phyloP scores from a whole-genome alignment of 352 stramenopile genomes.

The Blastocystis sp. region DNA sequence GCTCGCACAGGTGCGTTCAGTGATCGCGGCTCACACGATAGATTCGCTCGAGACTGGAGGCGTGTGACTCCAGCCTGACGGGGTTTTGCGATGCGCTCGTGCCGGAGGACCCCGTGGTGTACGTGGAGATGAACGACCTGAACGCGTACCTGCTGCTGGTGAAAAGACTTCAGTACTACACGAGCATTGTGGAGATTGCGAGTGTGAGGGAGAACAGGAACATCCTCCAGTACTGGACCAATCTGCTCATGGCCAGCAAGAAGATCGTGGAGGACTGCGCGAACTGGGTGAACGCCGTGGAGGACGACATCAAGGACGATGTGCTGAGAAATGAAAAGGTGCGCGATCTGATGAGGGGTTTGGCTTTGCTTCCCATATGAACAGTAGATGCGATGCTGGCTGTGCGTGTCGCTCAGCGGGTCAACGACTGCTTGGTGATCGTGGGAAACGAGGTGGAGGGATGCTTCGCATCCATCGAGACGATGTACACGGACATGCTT shows the following conservation, averaged over 20 bases:
- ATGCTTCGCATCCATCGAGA: constrained; percentile 13
- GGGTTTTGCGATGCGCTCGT: neutral
- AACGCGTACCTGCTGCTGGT: neutral
- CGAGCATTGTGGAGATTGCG: constrained; percentile 18
- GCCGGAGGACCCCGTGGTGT: constrained; percentile 62
- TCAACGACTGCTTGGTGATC: constrained; percentile 52
- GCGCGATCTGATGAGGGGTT: neutral
- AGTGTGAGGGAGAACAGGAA: constrained; percentile 31
- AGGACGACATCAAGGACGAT: constrained; percentile 7
- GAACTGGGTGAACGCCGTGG: constrained; percentile 43
- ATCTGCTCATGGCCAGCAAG: constrained; percentile 25
- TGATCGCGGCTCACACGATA: neutral
- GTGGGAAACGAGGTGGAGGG: constrained; percentile 45
- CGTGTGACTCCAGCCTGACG: neutral
- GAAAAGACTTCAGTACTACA: neutral
- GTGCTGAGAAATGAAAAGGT: constrained; percentile 7
- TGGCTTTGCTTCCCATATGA: neutral
- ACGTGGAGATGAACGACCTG: constrained; percentile 68
- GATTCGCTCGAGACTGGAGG: constrained; percentile 9
- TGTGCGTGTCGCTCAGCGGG: constrained; percentile 34
- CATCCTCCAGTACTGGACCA: constrained; percentile 48
- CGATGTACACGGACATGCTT: constrained; percentile 39
- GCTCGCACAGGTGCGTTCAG: neutral
- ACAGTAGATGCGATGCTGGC: constrained; percentile 35
- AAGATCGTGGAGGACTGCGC: constrained; percentile 34